phyloP scores from a whole-genome alignment of 2,329 filamentous ascomycete species.

The Helotiales sp. region DNA sequence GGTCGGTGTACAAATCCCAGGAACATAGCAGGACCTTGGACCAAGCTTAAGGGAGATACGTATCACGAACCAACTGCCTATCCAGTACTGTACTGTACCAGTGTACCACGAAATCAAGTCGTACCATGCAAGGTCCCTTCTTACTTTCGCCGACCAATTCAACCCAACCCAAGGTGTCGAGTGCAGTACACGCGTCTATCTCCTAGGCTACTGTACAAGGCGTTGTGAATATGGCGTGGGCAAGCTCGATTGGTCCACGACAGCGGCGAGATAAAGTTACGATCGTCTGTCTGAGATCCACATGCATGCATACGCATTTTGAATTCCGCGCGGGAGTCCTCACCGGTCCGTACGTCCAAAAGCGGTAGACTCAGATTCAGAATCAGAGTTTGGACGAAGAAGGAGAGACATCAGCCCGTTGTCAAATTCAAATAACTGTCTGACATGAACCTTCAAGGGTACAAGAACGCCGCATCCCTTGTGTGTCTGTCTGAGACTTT shows the following conservation, averaged over 20 bases:
- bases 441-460: background rate
- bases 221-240: no score
- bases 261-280: background rate
- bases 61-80: background rate
- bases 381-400: background rate
- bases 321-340: background rate
- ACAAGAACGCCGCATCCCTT: constrained; percentile 3
- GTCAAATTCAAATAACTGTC: background rate
- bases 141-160: constrained; percentile 1
- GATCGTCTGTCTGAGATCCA: constrained; percentile 11
- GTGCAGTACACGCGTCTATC: background rate
- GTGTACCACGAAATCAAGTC: background rate
- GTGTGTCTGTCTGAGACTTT: background rate
- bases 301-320: background rate
- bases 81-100: background rate
- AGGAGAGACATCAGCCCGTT: constrained; percentile 2
- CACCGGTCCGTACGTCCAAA: background rate
- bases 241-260: background rate
- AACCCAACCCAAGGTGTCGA: background rate
- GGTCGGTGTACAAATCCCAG: background rate
- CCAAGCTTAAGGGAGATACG: background rate
- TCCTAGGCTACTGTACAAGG: background rate
- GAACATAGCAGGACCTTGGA: background rate
- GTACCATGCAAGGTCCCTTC: constrained; percentile 4
- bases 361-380: background rate